Evolutionary conservation across 1,284 basidiomycete species (phyloP).

Genomic region (Gomphus bonarii): DNA sequence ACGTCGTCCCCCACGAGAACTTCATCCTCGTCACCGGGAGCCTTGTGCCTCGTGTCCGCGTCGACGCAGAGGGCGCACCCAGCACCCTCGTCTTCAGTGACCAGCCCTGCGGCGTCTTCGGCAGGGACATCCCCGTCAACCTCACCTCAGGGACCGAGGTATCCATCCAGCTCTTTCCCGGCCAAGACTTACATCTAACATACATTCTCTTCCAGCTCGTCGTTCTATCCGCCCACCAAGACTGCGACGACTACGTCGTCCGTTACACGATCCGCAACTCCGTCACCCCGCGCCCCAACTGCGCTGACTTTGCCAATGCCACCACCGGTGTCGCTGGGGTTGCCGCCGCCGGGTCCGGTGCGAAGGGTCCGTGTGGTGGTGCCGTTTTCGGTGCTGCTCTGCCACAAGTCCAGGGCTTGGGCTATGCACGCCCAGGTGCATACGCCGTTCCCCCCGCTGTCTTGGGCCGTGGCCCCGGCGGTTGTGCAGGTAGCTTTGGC

Average conservation of each 20-base stretch:
- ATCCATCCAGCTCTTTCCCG: not conserved
- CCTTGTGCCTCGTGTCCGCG: not conserved
- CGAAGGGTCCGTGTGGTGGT: not conserved
- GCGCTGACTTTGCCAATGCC: not conserved
- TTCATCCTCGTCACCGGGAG: slow-evolving; percentile 1
- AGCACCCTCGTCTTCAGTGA: slow-evolving; percentile 4
- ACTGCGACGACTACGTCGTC: slow-evolving; percentile 6
- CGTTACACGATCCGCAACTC: slow-evolving; percentile 7
- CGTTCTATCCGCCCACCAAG: not conserved
- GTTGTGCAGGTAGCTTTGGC: not conserved
- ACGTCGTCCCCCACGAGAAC: slow-evolving; percentile 2
- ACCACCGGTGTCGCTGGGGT: not conserved
- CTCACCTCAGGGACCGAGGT: slow-evolving; percentile 4
- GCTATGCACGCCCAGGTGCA: not conserved
- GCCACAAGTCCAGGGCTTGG: not conserved
- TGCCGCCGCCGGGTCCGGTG: not conserved
- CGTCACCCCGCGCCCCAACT: not conserved
- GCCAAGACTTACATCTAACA: not conserved
- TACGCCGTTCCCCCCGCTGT: not conserved
- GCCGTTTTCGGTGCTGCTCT: not conserved
- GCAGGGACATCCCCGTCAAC: not conserved
- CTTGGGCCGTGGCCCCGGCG: not conserved
- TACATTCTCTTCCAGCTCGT: not conserved
- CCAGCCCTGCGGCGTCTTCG: slow-evolving; percentile 8
- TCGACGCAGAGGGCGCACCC: not conserved